phyloP scores from a whole-genome alignment of 1,284 basidiomycete genomes.

The Ustilago shanxiensis region DNA sequence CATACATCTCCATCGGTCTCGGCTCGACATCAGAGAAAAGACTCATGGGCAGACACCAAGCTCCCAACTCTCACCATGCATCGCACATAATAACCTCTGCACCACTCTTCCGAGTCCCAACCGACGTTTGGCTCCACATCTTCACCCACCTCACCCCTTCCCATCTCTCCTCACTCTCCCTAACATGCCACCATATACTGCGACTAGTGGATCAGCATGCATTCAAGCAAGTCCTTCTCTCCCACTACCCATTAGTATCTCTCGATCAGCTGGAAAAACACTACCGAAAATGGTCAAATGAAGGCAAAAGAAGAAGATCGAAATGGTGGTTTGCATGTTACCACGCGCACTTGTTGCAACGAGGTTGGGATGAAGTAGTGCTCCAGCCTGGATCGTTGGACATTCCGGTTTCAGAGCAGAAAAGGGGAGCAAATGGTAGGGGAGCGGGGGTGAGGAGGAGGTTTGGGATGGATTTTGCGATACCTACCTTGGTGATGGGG shows the following conservation, averaged over 20 bases:
- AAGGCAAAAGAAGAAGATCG: background rate
- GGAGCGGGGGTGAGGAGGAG: conserved; percentile 1
- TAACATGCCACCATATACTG: conserved; percentile 9
- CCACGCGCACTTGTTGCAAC: background rate
- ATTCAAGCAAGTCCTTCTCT: conserved; percentile 9
- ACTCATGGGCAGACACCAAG: background rate
- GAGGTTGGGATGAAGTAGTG: conserved; percentile 14
- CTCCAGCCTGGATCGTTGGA: conserved; percentile 1
- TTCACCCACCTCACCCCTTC: conserved; percentile 8
- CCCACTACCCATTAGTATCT: background rate
- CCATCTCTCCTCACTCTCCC: conserved; percentile 17
- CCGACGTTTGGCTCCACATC: conserved; percentile 46
- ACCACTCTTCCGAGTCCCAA: conserved; percentile 22
- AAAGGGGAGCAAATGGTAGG: background rate
- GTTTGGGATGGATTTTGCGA: conserved; percentile 25
- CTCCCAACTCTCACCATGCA: too few species aligned
- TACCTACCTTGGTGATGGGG: conserved; percentile 22
- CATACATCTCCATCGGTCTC: background rate
- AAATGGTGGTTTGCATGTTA: conserved; percentile 24
- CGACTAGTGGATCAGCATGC: conserved; percentile 31
- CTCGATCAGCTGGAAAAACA: background rate
- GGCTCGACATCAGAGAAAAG: background rate
- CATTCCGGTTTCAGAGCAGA: background rate
- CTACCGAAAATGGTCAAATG: background rate
- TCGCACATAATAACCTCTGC: background rate